phyloP scores from a whole-genome alignment of 805 yeast species.

The Starmerella scarabaei region DNA sequence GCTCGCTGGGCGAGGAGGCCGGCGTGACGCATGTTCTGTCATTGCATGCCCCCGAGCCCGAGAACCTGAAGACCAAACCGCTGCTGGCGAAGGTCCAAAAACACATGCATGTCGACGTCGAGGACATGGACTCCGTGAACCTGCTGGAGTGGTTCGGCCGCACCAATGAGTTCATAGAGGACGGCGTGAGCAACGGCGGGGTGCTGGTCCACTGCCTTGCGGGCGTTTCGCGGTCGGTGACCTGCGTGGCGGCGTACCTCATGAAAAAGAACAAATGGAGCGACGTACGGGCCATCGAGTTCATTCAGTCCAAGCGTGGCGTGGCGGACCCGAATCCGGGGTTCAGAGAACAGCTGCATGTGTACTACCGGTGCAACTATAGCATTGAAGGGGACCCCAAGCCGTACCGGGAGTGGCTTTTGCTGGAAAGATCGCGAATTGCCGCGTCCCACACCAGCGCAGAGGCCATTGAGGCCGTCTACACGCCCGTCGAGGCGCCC shows the following conservation, averaged over 20 bases:
- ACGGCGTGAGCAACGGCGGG: constrained; percentile 31
- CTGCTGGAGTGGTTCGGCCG: constrained; percentile 49
- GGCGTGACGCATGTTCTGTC: constrained; percentile 64
- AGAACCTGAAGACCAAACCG: constrained; percentile 8
- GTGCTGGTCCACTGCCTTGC: constrained; percentile 51
- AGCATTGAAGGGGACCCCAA: constrained; percentile 23
- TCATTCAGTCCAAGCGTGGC: constrained; percentile 52
- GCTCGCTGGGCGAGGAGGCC: constrained; percentile 36
- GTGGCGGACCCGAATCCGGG: constrained; percentile 59
- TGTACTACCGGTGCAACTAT: constrained; percentile 40
- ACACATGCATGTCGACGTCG: constrained; percentile 37
- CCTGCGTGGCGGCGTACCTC: constrained; percentile 75
- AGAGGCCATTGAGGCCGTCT: constrained; percentile 17
- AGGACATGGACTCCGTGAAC: constrained; percentile 59
- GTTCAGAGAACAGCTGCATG: constrained; percentile 56
- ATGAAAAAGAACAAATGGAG: constrained; percentile 58
- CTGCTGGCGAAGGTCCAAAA: constrained; percentile 6
- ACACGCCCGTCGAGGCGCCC: constrained; percentile 29
- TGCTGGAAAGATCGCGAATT: constrained; percentile 24
- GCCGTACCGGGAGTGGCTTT: constrained; percentile 32
- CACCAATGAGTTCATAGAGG: constrained; percentile 53
- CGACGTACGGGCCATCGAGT: constrained; percentile 53
- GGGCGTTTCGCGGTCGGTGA: constrained; percentile 82
- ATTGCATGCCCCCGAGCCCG: constrained; percentile 33
- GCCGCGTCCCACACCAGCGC: not conserved